Conservation (phyloP, 129 eudicot species). For the sunflower (Helianthus annuus) region HanXRQr2.0-SUNRISE NC_035445.2:58875085-58875584, state of each 20-base stretch:
- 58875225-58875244: conserved; percentile 31
- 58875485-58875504: conserved; percentile 8
- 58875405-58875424: conserved; percentile 31
- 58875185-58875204: conserved; percentile 29
- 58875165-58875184: conserved; percentile 31
- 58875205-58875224: conserved; percentile 26
- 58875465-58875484: conserved; percentile 25
- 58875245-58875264: conserved; percentile 42
- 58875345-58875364: conserved; percentile 22
- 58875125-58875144: conserved; percentile 17
- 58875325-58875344: conserved; percentile 18
- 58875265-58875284: conserved; percentile 40
- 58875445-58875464: conserved; percentile 25
- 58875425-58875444: conserved; percentile 28
- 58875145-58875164: conserved; percentile 37
- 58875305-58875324: conserved; percentile 37
- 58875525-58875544: conserved; percentile 4
- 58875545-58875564: neutral
- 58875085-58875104: neutral
- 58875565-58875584: too few species aligned
- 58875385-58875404: conserved; percentile 23
- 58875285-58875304: conserved; percentile 37
- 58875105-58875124: conserved; percentile 35
- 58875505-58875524: neutral
- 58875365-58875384: conserved; percentile 29